Conservation (phyloP, 164 flowering plant species). For the Aristolochia contorta region DNA sequence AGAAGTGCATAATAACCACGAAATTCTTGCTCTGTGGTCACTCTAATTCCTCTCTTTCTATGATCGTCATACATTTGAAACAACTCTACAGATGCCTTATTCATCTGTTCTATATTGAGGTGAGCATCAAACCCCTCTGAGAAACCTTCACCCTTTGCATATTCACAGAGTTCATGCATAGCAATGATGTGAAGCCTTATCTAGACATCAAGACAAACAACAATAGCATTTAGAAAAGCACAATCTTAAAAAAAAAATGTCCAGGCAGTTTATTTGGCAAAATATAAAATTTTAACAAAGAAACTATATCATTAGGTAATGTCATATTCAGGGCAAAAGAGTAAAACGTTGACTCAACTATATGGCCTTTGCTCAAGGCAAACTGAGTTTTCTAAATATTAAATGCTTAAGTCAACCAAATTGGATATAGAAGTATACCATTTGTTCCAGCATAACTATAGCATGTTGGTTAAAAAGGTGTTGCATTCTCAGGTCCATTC, state of each 20-base stretch:
- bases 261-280: background rate
- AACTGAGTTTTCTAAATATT: too few species aligned
- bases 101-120: conserved; percentile 98
- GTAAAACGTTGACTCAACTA: too few species aligned
- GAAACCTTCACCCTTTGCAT: conserved; percentile 91
- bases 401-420: too few species aligned
- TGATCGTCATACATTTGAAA: conserved; percentile 97
- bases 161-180: conserved; percentile 96
- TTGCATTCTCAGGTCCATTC: conserved; percentile 97
- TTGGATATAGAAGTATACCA: conserved; percentile 42
- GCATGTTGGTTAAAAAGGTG: conserved; percentile 69
- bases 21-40: conserved; percentile 83
- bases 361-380: too few species aligned
- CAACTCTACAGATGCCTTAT: conserved; percentile 91
- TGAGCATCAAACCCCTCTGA: conserved; percentile 99
- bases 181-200: conserved; percentile 91
- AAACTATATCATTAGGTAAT: too few species aligned
- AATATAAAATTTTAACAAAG: background rate
- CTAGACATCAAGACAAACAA: conserved; percentile 28
- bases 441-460: conserved; percentile 90
- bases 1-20: conserved; percentile 99
- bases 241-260: background rate
- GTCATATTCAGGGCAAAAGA: too few species aligned
- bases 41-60: conserved; percentile 67
- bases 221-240: background rate